Evolutionary conservation across 1,284 basidiomycete genomes (phyloP), one percentile per base, ranked within the genome.

Genomic region (Xerocomus minutiporus): DNA sequence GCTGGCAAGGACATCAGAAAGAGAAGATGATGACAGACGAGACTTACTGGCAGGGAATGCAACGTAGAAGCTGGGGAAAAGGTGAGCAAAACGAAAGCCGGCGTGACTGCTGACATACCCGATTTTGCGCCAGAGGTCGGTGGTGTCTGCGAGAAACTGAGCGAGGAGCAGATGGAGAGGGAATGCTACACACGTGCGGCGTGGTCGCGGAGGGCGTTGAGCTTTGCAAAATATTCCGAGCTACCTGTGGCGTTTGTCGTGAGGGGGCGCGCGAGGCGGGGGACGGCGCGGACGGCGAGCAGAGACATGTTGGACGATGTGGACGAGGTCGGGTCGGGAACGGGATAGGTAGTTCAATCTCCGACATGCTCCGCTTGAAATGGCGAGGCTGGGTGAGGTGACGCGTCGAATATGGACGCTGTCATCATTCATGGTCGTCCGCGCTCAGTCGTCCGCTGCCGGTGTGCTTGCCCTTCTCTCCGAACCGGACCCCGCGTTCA

Each of bases 391-490:
- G 13, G n/a, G 28, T n/a, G 32, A n/a, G 55, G 56, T 62, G 62
- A 69, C 65, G 62, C 65, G 67, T 67, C 61, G 42, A 55, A 50
- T 52, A 59, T 41, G 31, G 31, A 42, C 50, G 45, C 62, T 58
- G 32, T 36, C 42, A 44, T 48, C 45, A 48, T 40, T 53, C 58
- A 67, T 88, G 84, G 71, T 71, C 64, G 71, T 72, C 64, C 81
- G 79, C 61, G 75, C 81, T 38, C 84, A 88, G 62, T 88, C 89
- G 42, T 91, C 88, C 54, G 88, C 86, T 66, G 91, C 87, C 59
- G 95, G 95, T 61, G 87, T 93, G 40, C 85, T 97, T 60, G 90
- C 92, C 39, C 79, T 97, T 28, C 82, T 98, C 29, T 83, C 83
- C 36, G 91, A 97, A 70, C 88, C 93, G 51, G 92, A 96, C 59